These are phyloP conservation scores for Mortierella antarctica DNA, from an alignment of 192 early-diverging fungal genomes.

Conservation along the genomic window DNA sequence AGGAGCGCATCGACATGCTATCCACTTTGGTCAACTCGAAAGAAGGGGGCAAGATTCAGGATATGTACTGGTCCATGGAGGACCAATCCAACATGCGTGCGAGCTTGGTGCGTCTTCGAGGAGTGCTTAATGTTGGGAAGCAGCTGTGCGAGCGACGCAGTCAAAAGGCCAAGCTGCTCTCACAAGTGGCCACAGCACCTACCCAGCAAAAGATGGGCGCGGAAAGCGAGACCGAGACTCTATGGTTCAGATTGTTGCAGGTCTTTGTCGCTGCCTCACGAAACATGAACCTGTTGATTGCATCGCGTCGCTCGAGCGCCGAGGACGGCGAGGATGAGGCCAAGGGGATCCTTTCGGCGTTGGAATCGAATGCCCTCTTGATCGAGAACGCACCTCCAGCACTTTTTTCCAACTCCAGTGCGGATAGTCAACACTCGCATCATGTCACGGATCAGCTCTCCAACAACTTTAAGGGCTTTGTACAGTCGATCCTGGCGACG, in stretches of 20 bases:
- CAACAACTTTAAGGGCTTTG: slow-evolving; percentile 65
- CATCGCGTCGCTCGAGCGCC: slow-evolving; percentile 2
- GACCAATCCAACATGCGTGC: slow-evolving; percentile 60
- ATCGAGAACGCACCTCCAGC: slow-evolving; percentile 45
- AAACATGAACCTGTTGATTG: slow-evolving; percentile 50
- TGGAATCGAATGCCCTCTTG: background rate
- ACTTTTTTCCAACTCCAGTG: slow-evolving; percentile 37
- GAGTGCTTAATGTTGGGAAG: slow-evolving; percentile 67
- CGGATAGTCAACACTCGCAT: slow-evolving; percentile 25
- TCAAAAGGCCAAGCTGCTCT: slow-evolving; percentile 31
- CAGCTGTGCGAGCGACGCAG: slow-evolving; percentile 63
- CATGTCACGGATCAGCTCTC: slow-evolving; percentile 57
- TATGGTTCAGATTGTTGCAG: slow-evolving; percentile 69
- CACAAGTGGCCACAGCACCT: slow-evolving; percentile 15
- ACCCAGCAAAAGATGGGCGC: slow-evolving; percentile 9
- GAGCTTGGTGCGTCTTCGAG: slow-evolving; percentile 62
- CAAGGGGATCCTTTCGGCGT: background rate
- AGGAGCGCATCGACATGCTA: slow-evolving; percentile 58
- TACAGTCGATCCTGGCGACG: slow-evolving; percentile 68
- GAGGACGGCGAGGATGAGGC: background rate
- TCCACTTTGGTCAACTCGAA: slow-evolving; percentile 55
- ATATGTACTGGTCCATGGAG: slow-evolving; percentile 58
- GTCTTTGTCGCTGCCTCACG: slow-evolving; percentile 67
- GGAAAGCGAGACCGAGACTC: slow-evolving; percentile 61
- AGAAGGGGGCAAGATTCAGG: slow-evolving; percentile 46